Evolutionary conservation across 441 rosid genomes (phyloP).

Genomic region (Jatropha podagrica): DNA sequence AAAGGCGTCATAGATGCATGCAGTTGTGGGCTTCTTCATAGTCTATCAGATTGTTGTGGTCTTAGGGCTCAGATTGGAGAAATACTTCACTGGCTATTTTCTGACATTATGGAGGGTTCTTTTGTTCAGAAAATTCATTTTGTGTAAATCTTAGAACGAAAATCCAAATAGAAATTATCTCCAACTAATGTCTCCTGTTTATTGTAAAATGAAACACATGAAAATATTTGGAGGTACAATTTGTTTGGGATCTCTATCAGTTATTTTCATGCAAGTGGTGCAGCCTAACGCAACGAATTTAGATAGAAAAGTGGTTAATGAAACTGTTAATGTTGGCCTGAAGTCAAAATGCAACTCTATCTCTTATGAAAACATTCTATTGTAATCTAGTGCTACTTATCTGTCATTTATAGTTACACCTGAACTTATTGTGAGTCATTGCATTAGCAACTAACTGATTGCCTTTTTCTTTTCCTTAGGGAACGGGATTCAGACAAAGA

Average conservation of each 20-base stretch:
- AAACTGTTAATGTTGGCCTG: neutral
- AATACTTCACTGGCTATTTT: neutral
- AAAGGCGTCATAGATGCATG: neutral
- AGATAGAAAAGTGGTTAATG: neutral
- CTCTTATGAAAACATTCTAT: neutral
- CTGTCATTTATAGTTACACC: neutral
- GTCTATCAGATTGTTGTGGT: neutral
- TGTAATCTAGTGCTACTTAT: neutral
- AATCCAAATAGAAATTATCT: neutral
- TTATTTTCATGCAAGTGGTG: neutral
- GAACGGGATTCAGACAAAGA: slow-evolving; percentile 94
- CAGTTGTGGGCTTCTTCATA: neutral
- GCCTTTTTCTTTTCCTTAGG: slow-evolving; percentile 38
- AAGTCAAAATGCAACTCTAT: neutral
- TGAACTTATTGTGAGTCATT: neutral
- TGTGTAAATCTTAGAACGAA: no score
- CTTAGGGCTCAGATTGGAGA: neutral
- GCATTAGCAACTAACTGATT: neutral
- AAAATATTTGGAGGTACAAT: neutral
- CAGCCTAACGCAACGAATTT: neutral
- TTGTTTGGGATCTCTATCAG: neutral
- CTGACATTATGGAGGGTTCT: neutral
- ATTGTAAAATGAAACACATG: neutral
- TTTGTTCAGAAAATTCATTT: neutral
- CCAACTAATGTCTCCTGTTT: neutral